Evolutionary conservation across 106 monocot species (phyloP).

Genomic region (Triglochin maritima): DNA sequence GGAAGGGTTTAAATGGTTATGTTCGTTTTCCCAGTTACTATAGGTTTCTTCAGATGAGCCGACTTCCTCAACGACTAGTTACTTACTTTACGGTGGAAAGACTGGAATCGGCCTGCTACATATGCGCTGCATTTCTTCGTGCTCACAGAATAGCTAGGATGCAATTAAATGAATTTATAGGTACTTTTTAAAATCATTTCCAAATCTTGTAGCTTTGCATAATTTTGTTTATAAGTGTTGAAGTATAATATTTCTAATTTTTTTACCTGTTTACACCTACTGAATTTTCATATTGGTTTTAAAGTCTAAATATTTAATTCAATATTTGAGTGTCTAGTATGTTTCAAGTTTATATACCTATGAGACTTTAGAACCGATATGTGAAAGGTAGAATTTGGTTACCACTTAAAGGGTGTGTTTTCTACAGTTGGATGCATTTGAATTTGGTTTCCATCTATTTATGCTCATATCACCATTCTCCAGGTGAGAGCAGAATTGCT

Average conservation of each 20-base stretch:
- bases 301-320: too few relatives aligned
- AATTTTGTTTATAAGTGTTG: too few relatives aligned
- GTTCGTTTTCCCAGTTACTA: conserved; percentile 87
- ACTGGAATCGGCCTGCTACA: conserved; percentile 76
- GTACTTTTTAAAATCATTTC: conserved; percentile 19
- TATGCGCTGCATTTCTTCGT: conserved; percentile 95
- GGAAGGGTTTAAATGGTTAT: conserved; percentile 70
- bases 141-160: conserved; percentile 83
- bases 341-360: too few relatives aligned
- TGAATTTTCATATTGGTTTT: too few relatives aligned
- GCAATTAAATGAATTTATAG: conserved; percentile 92
- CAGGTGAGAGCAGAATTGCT: conserved; percentile 21
- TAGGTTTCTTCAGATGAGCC: conserved; percentile 60
- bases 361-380: too few relatives aligned
- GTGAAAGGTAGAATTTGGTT: too few relatives aligned
- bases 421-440: too few relatives aligned
- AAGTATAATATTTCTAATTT: too few relatives aligned
- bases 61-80: conserved; percentile 53
- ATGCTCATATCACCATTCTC: neutral
- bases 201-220: too few relatives aligned
- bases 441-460: neutral
- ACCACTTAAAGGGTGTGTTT: too few relatives aligned
- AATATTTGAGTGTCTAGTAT: too few relatives aligned
- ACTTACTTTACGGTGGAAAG: conserved; percentile 91
- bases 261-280: too few relatives aligned